Evolutionary conservation across 2,329 filamentous ascomycete species (phyloP), one percentile per base, ranked within the genome.

Genomic region (Geosmithia morbida): DNA sequence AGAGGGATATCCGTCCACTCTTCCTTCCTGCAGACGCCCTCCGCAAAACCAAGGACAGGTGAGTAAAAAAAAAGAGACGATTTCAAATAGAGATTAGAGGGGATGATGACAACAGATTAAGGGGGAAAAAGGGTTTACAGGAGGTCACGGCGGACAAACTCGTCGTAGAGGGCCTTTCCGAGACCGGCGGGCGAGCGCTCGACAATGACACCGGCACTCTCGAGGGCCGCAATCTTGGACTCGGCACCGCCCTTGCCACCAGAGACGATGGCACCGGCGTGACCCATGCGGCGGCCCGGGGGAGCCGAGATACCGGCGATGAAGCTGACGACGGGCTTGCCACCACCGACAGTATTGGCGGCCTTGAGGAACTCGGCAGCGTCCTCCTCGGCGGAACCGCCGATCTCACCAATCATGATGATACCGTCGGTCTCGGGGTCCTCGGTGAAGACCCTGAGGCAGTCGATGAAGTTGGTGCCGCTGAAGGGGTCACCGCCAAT

Each of bases 341-440:
- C 76, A 50, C 75, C 74, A 69, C 88, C 85, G 66, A 81, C 74
- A 51, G 81, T 89, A 79, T 98, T 97, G 76, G 92, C 79, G 65
- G 81, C 75, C 74, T 85, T 87, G 64, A 97, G 72, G 77, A 94
- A 98, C 60, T 97, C 92, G 60, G 92, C 90, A 40, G 92, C 92
- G 60, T 98, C 92, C 74, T 98, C 92, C 74, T 98, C 92, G 50
- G 92, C 92, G 51, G 85, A 87, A 53, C 92, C 92, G 69, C 92
- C 92, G 65, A 98, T 97, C 75, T 97, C 92, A 64, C 92, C 92
- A 66, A 98, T 97, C 92, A 98, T 96, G 74, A 98, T 96, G 71
- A 98, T 96, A 64, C 92, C 92, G 65, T 98, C 92, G 40, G 92
- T 98, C 73, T 95, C 87, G 66, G 84, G 77, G 67, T 98, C 92